Evolutionary conservation across 805 yeast genomes (phyloP).

Genomic region (Yarrowia sp.): DNA sequence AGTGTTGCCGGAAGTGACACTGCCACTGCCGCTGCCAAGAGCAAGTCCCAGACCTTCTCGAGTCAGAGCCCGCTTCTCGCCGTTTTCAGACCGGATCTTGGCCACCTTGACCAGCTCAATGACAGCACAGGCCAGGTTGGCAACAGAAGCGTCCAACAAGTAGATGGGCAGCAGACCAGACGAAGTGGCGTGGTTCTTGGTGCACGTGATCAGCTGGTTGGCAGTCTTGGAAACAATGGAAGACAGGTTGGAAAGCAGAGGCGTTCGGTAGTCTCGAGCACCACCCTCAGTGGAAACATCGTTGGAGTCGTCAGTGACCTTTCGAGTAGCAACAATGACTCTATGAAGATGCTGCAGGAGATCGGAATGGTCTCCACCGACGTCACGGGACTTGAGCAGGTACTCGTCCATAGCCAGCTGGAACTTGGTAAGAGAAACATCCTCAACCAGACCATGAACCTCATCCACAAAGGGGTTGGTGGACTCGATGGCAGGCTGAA

Average conservation of each 20-base stretch:
- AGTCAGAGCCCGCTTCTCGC: background rate
- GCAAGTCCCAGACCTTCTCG: slow-evolving; percentile 6
- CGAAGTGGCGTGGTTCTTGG: slow-evolving; percentile 69
- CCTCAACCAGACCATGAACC: slow-evolving; percentile 36
- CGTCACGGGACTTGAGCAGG: slow-evolving; percentile 36
- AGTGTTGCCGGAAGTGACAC: background rate
- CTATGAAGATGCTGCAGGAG: slow-evolving; percentile 39
- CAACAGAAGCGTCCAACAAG: slow-evolving; percentile 69
- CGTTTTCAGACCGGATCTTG: slow-evolving; percentile 30
- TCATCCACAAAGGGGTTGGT: slow-evolving; percentile 29
- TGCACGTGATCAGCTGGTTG: slow-evolving; percentile 70
- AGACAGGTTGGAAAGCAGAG: slow-evolving; percentile 34
- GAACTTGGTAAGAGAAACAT: slow-evolving; percentile 35
- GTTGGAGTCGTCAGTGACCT: slow-evolving; percentile 35
- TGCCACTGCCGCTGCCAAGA: background rate
- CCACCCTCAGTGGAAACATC: slow-evolving; percentile 19
- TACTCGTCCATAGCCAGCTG: slow-evolving; percentile 40
- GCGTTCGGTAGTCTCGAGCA: slow-evolving; percentile 9
- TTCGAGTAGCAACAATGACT: slow-evolving; percentile 39
- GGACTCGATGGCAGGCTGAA: slow-evolving; percentile 21
- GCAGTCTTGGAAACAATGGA: slow-evolving; percentile 60
- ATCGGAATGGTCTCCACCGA: slow-evolving; percentile 30
- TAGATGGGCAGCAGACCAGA: slow-evolving; percentile 64
- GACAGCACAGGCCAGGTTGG: slow-evolving; percentile 64
- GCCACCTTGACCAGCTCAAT: slow-evolving; percentile 44